A percentile compares a stretch with the other conserved stretches of the same genome.
Evolutionary conservation across 257 asterid species (phyloP).

Genomic region (Lantana camara): DNA sequence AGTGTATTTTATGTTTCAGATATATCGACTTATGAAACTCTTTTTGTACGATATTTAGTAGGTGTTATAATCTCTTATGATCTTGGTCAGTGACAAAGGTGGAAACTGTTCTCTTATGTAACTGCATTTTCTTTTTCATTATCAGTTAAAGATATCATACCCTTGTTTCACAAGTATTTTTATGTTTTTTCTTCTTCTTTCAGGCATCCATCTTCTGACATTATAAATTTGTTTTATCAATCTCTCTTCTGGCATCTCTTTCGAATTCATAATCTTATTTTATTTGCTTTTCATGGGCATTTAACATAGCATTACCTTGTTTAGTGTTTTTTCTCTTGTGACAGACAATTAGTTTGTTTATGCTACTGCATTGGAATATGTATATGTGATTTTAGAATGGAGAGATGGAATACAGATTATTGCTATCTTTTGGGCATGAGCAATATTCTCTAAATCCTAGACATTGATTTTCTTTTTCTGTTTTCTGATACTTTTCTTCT

Average conservation of each 20-base stretch:
- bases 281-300: neutral
- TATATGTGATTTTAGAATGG: slow-evolving; percentile 7
- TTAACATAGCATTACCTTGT: slow-evolving; percentile 15
- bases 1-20: slow-evolving; percentile 3
- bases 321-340: slow-evolving; percentile 9
- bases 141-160: neutral
- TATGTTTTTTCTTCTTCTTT: neutral
- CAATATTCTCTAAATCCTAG: neutral
- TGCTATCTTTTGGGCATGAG: slow-evolving; percentile 4
- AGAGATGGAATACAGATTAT: neutral
- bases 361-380: slow-evolving; percentile 3
- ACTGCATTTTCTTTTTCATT: neutral
- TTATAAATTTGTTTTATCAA: neutral
- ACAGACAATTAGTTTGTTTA: slow-evolving; percentile 17
- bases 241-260: too few species aligned
- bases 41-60: slow-evolving; percentile 6
- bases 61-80: neutral
- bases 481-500: neutral
- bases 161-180: neutral
- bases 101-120: neutral
- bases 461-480: neutral
- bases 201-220: neutral
- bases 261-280: neutral
- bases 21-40: neutral
- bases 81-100: slow-evolving; percentile 4